Conservation (phyloP, 2,329 filamentous ascomycete genomes). For the Trichoderma hamatum region DNA sequence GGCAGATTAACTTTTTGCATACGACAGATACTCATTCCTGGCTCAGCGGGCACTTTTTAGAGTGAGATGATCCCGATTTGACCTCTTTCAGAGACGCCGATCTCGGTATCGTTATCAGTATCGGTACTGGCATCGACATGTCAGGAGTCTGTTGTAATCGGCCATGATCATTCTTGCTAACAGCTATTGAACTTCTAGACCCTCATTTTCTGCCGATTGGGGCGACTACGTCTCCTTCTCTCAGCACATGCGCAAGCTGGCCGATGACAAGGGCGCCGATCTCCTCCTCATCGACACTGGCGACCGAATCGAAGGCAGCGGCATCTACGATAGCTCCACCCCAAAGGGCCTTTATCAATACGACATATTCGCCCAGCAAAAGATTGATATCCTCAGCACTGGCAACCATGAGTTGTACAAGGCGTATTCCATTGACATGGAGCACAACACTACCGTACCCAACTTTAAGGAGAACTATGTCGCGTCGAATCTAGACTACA, state of each 20-base stretch:
- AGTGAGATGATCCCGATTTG: constrained; percentile 56
- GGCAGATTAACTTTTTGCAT: constrained; percentile 95
- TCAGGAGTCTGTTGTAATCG: too few relatives aligned
- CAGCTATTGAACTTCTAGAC: constrained; percentile 50
- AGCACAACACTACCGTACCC: constrained; percentile 79
- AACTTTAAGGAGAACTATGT: constrained; percentile 81
- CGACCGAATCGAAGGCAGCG: constrained; percentile 91
- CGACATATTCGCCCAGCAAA: constrained; percentile 80
- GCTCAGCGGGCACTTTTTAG: constrained; percentile 90
- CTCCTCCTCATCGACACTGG: constrained; percentile 94
- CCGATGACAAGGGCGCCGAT: constrained; percentile 78
- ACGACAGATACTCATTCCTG: constrained; percentile 97
- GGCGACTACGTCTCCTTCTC: constrained; percentile 96
- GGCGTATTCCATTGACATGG: constrained; percentile 72
- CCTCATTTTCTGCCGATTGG: constrained; percentile 95
- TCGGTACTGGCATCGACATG: not conserved
- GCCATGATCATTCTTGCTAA: not conserved
- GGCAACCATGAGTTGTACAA: constrained; percentile 97
- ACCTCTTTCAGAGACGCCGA: not conserved
- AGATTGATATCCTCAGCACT: constrained; percentile 80
- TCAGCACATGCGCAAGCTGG: constrained; percentile 75
- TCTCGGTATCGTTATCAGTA: too few relatives aligned
- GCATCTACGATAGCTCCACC: constrained; percentile 84
- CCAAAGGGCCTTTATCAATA: constrained; percentile 90
- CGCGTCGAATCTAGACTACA: constrained; percentile 90